Percentiles rank a stretch among this genome's conserved stretches.
phyloP scores from a whole-genome alignment of 768 basidiomycete species.

The Pulveroboletus ravenelii region DNA sequence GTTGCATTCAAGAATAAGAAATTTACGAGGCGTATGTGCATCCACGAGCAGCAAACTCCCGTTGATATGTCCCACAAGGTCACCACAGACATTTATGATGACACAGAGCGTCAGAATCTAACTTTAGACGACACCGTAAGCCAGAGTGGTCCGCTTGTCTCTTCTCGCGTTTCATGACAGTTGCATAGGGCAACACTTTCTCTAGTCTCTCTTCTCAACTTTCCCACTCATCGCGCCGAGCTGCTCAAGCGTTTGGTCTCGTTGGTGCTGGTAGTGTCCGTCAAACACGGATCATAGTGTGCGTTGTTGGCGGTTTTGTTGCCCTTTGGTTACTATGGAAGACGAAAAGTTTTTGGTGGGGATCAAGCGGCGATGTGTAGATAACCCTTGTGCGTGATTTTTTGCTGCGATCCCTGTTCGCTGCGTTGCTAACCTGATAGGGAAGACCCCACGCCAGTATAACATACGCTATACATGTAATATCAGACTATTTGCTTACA shows the following conservation, averaged over 20 bases:
- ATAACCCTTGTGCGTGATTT: constrained; percentile 12
- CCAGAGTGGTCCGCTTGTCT: background rate
- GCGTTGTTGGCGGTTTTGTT: constrained; percentile 53
- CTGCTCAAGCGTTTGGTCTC: constrained; percentile 70
- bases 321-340: constrained; percentile 53
- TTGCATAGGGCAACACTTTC: constrained; percentile 57
- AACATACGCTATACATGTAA: constrained; percentile 3
- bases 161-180: background rate
- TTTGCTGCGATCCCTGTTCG: background rate
- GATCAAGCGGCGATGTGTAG: constrained; percentile 16
- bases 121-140: constrained; percentile 74
- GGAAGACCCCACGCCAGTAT: background rate
- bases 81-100: constrained; percentile 83
- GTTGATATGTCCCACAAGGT: constrained; percentile 41
- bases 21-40: constrained; percentile 55
- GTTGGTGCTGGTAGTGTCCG: constrained; percentile 55
- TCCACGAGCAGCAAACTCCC: background rate
- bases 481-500: constrained; percentile 1
- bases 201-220: constrained; percentile 58
- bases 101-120: constrained; percentile 77
- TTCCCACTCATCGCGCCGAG: constrained; percentile 62
- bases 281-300: constrained; percentile 63
- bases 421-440: background rate
- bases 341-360: constrained; percentile 47
- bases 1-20: constrained; percentile 79